Conservation (phyloP, 371 early-diverging fungal species). For the Mucor velutinosus region DNA sequence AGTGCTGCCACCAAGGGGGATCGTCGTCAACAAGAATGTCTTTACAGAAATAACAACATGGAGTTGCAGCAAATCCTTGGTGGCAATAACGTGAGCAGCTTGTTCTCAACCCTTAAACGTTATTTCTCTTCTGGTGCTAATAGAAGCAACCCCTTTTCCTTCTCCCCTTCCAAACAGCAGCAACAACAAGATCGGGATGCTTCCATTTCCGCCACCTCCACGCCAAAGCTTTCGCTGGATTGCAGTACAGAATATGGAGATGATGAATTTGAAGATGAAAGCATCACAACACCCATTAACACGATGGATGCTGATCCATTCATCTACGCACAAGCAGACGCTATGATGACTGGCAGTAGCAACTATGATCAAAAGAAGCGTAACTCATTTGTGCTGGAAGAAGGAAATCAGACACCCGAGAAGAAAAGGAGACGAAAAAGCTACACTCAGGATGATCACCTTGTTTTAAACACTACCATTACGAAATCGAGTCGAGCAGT, state of each 20-base stretch:
- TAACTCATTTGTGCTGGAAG: not conserved
- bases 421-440: slow-evolving; percentile 1
- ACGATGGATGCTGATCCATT: not conserved
- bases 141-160: slow-evolving; percentile 2
- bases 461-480: slow-evolving; percentile 1
- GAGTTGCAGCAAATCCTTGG: not conserved
- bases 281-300: not conserved
- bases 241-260: slow-evolving; percentile 2
- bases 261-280: slow-evolving; percentile 4
- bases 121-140: slow-evolving; percentile 4
- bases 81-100: not conserved
- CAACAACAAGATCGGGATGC: slow-evolving; percentile 23
- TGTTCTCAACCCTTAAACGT: slow-evolving; percentile 8
- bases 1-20: not conserved
- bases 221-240: slow-evolving; percentile 2
- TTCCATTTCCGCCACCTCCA: slow-evolving; percentile 21
- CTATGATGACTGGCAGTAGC: not conserved
- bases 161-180: slow-evolving; percentile 3
- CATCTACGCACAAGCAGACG: not conserved
- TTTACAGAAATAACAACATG: not conserved
- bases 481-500: not conserved
- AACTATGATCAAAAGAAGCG: not conserved
- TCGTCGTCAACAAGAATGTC: not conserved
- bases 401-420: not conserved
- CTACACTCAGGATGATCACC: not conserved